Evolutionary conservation across 345 rosid genomes (phyloP).

Genomic region (Pseudoturritis turrita): DNA sequence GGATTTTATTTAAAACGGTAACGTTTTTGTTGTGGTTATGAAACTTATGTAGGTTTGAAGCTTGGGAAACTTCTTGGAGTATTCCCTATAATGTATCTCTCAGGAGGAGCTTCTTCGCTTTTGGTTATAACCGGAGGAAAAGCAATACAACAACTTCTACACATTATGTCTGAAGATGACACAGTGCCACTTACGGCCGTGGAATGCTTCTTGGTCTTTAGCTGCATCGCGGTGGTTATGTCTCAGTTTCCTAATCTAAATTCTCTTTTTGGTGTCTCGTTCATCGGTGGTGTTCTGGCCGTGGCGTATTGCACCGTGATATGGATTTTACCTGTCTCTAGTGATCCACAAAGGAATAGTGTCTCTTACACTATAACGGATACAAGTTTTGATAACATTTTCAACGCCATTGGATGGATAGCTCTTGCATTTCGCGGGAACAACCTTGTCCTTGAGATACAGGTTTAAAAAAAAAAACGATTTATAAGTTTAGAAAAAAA

Average conservation of each 20-base stretch:
- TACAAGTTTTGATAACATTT: conserved; percentile 32
- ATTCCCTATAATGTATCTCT: conserved; percentile 57
- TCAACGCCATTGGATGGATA: conserved; percentile 60
- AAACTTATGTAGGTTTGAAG: conserved; percentile 36
- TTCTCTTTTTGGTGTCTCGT: conserved; percentile 59
- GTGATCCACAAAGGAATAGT: conserved; percentile 24
- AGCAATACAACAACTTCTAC: conserved; percentile 27
- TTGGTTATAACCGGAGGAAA: conserved; percentile 53
- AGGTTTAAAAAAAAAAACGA: conserved; percentile 47
- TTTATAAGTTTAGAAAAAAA: neutral
- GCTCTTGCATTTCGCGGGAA: conserved; percentile 71
- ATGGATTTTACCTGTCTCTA: conserved; percentile 50
- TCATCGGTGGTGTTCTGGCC: conserved; percentile 49
- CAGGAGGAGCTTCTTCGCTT: conserved; percentile 59
- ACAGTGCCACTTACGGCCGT: conserved; percentile 38
- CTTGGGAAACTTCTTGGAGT: conserved; percentile 44
- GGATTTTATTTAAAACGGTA: neutral
- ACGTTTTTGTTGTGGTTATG: neutral
- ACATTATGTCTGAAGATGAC: conserved; percentile 11
- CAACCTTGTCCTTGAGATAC: conserved; percentile 69
- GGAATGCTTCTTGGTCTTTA: conserved; percentile 58
- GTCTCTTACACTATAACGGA: conserved; percentile 39
- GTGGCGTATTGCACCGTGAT: conserved; percentile 51
- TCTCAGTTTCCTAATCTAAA: conserved; percentile 67
- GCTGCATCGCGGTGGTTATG: conserved; percentile 39